Conservation (phyloP, 805 yeast genomes). For the Metschnikowia anglica region DNA sequence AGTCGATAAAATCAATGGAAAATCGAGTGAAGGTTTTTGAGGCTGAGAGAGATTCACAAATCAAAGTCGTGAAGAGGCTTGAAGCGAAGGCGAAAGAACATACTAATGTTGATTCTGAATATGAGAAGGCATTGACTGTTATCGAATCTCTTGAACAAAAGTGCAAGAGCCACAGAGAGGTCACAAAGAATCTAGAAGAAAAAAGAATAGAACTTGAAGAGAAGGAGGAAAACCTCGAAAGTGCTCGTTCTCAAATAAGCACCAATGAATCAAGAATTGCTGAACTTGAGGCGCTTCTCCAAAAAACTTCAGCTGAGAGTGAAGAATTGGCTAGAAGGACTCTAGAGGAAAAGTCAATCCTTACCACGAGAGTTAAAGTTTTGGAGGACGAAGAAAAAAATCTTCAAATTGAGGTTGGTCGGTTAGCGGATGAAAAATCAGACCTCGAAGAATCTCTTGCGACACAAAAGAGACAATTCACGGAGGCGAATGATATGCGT, state of each 20-base stretch:
- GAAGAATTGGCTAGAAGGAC: background rate
- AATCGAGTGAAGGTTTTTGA: slow-evolving; percentile 14
- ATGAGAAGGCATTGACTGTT: slow-evolving; percentile 5
- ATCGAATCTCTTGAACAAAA: slow-evolving; percentile 8
- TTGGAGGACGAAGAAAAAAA: slow-evolving; percentile 3
- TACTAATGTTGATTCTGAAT: background rate
- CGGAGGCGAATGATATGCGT: slow-evolving; percentile 23
- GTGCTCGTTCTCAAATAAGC: background rate
- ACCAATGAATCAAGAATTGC: background rate
- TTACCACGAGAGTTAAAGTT: background rate
- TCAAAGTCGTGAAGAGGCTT: slow-evolving; percentile 1
- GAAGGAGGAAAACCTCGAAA: background rate
- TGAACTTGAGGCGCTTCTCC: slow-evolving; percentile 2
- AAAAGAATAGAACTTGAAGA: slow-evolving; percentile 4
- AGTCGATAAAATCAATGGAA: background rate
- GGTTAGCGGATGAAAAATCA: slow-evolving; percentile 3
- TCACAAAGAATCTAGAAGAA: background rate
- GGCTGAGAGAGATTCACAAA: slow-evolving; percentile 21
- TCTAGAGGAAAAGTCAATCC: background rate
- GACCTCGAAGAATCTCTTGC: slow-evolving; percentile 3
- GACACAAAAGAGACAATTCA: background rate
- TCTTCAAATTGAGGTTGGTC: slow-evolving; percentile 1
- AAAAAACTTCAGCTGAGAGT: background rate
- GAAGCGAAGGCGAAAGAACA: slow-evolving; percentile 2
- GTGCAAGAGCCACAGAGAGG: slow-evolving; percentile 7